Evolutionary conservation across 129 eudicot genomes (phyloP).

Genomic region (Solidago caesia): DNA sequence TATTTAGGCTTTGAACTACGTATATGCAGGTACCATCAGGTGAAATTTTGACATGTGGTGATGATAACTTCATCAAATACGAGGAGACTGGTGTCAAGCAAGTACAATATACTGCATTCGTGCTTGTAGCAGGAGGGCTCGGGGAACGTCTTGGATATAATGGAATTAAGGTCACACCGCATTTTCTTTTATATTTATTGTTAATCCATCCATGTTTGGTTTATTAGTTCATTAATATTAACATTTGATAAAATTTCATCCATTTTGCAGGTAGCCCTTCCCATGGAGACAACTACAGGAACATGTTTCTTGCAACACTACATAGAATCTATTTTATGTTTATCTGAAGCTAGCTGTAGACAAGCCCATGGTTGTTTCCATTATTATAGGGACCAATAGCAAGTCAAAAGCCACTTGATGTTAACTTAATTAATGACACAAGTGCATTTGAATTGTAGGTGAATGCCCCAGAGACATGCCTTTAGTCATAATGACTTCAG

Average conservation of each 20-base stretch:
- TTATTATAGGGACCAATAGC: not conserved
- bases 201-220: slow-evolving; percentile 2
- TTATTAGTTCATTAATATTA: slow-evolving; percentile 9
- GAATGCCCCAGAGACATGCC: slow-evolving; percentile 70
- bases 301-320: slow-evolving; percentile 82
- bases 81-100: slow-evolving; percentile 85
- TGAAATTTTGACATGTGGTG: slow-evolving; percentile 70
- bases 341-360: slow-evolving; percentile 65
- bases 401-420: not conserved
- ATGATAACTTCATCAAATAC: slow-evolving; percentile 64
- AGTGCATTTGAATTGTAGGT: slow-evolving; percentile 36
- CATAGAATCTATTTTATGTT: slow-evolving; percentile 74
- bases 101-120: slow-evolving; percentile 87
- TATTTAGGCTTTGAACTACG: not conserved
- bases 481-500: slow-evolving; percentile 94
- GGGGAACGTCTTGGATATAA: slow-evolving; percentile 99
- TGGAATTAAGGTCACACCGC: slow-evolving; percentile 71
- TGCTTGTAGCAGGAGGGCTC: slow-evolving; percentile 99
- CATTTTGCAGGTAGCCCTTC: slow-evolving; percentile 69
- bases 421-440: not conserved
- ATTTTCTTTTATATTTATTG: not conserved
- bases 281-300: slow-evolving; percentile 66
- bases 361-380: slow-evolving; percentile 47
- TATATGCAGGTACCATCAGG: slow-evolving; percentile 87
- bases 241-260: slow-evolving; percentile 15